Evolutionary conservation across 441 rosid genomes (phyloP).

Genomic region (Syzygium syzygioides): DNA sequence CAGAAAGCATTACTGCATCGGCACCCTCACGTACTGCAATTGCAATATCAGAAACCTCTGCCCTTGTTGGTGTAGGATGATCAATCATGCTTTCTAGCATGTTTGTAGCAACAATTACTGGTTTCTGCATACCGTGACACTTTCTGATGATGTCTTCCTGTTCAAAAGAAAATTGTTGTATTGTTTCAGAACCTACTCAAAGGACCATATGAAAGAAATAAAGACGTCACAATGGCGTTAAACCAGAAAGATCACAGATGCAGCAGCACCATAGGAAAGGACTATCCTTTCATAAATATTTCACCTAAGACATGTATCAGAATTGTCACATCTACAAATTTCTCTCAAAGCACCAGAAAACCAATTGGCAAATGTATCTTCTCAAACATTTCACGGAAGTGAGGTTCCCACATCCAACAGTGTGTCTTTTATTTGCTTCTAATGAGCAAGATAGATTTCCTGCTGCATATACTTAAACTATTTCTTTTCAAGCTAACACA

Average conservation of each 20-base stretch:
- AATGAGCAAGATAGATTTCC: neutral
- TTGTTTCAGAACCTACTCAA: neutral
- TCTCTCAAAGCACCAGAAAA: neutral
- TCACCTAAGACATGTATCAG: neutral
- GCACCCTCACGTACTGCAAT: conserved; percentile 96
- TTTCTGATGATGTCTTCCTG: conserved; percentile 90
- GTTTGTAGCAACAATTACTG: conserved; percentile 94
- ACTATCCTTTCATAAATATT: neutral
- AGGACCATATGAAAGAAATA: neutral
- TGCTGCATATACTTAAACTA: neutral
- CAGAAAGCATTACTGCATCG: conserved; percentile 96
- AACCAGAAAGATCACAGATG: neutral
- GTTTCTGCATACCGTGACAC: conserved; percentile 82
- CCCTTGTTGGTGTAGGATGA: conserved; percentile 98
- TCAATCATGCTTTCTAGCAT: conserved; percentile 98
- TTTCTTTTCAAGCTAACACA: neutral
- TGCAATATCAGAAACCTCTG: conserved; percentile 98
- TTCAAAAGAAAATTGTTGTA: conserved; percentile 7
- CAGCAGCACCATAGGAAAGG: neutral
- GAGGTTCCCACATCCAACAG: neutral
- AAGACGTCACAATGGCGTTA: neutral
- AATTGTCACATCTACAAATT: neutral
- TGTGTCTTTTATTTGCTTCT: neutral
- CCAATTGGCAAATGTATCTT: neutral
- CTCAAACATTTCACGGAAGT: neutral